A percentile compares a stretch with the other conserved stretches of the same genome.
Conservation (phyloP, 805 yeast species). For the Wickerhamomyces queroliae region DNA sequence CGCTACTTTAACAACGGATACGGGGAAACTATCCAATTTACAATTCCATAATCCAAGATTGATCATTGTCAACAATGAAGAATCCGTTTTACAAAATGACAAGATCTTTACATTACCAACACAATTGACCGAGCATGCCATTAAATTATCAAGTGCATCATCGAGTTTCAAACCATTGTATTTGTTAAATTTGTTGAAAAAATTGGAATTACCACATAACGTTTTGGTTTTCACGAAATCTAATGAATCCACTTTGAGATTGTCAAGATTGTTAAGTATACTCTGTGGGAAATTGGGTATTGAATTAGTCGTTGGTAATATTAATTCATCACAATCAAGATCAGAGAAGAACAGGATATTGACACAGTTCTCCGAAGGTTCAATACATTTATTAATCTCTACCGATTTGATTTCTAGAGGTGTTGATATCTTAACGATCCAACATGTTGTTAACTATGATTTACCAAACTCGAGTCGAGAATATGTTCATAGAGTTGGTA, state of each 20-base stretch:
- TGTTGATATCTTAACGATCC: conserved; percentile 67
- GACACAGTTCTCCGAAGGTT: conserved; percentile 49
- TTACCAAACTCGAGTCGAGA: conserved; percentile 85
- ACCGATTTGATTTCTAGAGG: conserved; percentile 98
- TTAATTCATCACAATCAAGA: conserved; percentile 55
- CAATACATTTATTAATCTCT: conserved; percentile 53
- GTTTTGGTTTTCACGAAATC: conserved; percentile 66
- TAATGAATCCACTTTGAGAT: conserved; percentile 82
- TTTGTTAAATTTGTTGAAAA: conserved; percentile 47
- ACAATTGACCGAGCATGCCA: conserved; percentile 38
- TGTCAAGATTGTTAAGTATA: conserved; percentile 53
- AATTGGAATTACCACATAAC: conserved; percentile 27
- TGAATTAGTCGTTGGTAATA: conserved; percentile 30
- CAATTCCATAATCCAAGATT: conserved; percentile 68
- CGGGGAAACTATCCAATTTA: conserved; percentile 75
- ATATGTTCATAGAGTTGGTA: conserved; percentile 92
- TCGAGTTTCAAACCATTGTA: conserved; percentile 67
- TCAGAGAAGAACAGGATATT: conserved; percentile 51
- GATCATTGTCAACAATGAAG: conserved; percentile 60
- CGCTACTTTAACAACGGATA: conserved; percentile 91
- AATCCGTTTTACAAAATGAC: conserved; percentile 37
- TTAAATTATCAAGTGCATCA: conserved; percentile 31
- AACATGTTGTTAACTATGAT: conserved; percentile 84
- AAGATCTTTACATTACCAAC: conserved; percentile 54
- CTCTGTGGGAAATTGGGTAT: conserved; percentile 25